These are phyloP conservation scores for Ceratobasidium sp. DNA, from an alignment of 1,284 basidiomycete genomes.

Conservation along the genomic window DNA sequence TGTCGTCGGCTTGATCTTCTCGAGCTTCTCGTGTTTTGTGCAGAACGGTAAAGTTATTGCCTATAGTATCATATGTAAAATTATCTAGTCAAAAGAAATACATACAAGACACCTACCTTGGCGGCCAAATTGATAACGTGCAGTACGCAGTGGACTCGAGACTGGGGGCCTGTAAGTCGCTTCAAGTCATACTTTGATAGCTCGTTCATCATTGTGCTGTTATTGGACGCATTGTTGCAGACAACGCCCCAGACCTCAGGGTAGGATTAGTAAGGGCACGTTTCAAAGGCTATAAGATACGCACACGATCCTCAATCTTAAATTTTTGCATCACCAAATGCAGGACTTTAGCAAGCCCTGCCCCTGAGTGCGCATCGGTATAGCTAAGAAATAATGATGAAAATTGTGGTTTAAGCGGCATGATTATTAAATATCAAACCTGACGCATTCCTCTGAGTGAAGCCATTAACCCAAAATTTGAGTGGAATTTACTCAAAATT, in stretches of 20 bases:
- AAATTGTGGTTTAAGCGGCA: no score
- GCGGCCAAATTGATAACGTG: slow-evolving; percentile 2
- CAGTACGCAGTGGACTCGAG: background rate
- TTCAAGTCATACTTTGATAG: background rate
- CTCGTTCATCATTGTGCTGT: background rate
- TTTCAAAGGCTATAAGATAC: background rate
- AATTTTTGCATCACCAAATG: background rate
- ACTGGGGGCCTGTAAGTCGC: background rate
- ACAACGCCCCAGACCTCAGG: slow-evolving; percentile 17
- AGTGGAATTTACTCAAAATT: no score
- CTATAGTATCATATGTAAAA: background rate
- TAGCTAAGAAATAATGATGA: no score
- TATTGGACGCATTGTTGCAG: slow-evolving; percentile 2
- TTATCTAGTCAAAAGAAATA: no score
- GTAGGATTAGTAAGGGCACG: no score
- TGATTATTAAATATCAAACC: no score
- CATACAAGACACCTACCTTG: background rate
- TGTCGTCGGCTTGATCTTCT: background rate
- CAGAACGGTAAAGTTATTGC: background rate
- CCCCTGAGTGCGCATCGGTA: background rate
- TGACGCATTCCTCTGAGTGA: no score
- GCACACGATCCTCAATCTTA: slow-evolving; percentile 9
- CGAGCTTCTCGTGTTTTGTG: no score
- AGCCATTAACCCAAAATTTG: no score
- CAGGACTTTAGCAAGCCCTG: background rate